Evolutionary conservation across 768 basidiomycete genomes (phyloP).

Genomic region (Tulasnella sp.): DNA sequence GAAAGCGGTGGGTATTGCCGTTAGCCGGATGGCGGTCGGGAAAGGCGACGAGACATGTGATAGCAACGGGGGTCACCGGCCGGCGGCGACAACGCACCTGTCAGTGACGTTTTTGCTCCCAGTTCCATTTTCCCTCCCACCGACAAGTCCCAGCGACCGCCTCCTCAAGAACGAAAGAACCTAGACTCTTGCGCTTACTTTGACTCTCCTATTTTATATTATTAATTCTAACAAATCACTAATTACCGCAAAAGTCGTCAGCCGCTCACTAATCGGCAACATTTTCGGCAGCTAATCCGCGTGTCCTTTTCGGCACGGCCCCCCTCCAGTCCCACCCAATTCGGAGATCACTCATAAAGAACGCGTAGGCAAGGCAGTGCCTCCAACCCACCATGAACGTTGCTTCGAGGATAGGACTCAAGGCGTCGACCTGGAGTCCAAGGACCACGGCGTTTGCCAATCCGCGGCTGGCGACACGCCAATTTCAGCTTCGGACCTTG

Average conservation of each 20-base stretch:
- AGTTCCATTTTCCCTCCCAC: neutral
- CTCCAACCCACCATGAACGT: neutral
- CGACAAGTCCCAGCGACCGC: neutral
- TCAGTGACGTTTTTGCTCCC: neutral
- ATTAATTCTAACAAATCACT: neutral
- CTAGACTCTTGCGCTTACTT: neutral
- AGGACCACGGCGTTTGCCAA: neutral
- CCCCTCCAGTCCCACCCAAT: too few relatives aligned
- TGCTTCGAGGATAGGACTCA: neutral
- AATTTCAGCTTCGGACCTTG: neutral
- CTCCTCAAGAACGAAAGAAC: neutral
- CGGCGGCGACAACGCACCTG: neutral
- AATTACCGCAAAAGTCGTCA: neutral
- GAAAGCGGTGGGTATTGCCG: neutral
- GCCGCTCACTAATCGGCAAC: neutral
- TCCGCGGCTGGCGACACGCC: neutral
- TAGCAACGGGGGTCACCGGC: slow-evolving; percentile 2
- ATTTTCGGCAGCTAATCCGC: slow-evolving; percentile 7
- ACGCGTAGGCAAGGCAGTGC: neutral
- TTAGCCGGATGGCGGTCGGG: neutral
- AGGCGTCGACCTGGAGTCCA: neutral
- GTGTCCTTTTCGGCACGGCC: neutral
- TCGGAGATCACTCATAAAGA: neutral
- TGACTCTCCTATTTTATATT: neutral
- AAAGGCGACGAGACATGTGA: neutral